phyloP scores from a whole-genome alignment of 495 filamentous ascomycete genomes.

The Hyaloscypha finlandica region DNA sequence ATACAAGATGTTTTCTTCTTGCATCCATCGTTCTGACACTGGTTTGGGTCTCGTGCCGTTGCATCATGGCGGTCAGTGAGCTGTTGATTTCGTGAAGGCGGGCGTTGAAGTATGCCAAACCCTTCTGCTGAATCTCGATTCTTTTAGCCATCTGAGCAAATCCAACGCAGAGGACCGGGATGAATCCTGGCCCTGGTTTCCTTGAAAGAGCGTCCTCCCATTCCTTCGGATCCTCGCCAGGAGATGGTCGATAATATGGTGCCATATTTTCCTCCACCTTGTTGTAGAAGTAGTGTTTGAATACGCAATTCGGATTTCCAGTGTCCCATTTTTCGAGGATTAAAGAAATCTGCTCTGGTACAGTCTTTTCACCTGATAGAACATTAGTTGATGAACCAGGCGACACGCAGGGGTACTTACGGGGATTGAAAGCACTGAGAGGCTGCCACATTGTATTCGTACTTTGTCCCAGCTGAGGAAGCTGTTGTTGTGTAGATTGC shows the following conservation, averaged over 20 bases:
- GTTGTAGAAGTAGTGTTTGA: conserved; percentile 95
- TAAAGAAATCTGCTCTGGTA: conserved; percentile 79
- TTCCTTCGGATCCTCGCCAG: conserved; percentile 75
- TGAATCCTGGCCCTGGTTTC: conserved; percentile 74
- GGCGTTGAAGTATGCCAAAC: conserved; percentile 69
- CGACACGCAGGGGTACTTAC: conserved; percentile 17
- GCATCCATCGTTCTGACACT: conserved; percentile 79
- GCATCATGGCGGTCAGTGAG: conserved; percentile 73
- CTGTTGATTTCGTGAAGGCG: conserved; percentile 93
- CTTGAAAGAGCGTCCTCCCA: conserved; percentile 93
- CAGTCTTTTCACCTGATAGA: conserved; percentile 67
- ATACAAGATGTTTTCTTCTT: conserved; percentile 73
- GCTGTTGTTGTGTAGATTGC: conserved; percentile 36
- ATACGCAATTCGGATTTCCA: conserved; percentile 66
- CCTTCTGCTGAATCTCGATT: conserved; percentile 73
- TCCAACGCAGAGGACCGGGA: conserved; percentile 64
- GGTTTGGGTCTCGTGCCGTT: conserved; percentile 79
- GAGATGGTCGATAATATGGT: conserved; percentile 77
- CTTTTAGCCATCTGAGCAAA: conserved; percentile 69
- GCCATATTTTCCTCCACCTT: conserved; percentile 75
- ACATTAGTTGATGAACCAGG: conserved; percentile 7
- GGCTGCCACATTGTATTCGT: conserved; percentile 47
- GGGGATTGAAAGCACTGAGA: conserved; percentile 23
- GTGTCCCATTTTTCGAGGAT: conserved; percentile 86
- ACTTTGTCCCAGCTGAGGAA: conserved; percentile 34